phyloP scores from a whole-genome alignment of 1,139 yeast species.

The Wickerhamomyces sp. region DNA sequence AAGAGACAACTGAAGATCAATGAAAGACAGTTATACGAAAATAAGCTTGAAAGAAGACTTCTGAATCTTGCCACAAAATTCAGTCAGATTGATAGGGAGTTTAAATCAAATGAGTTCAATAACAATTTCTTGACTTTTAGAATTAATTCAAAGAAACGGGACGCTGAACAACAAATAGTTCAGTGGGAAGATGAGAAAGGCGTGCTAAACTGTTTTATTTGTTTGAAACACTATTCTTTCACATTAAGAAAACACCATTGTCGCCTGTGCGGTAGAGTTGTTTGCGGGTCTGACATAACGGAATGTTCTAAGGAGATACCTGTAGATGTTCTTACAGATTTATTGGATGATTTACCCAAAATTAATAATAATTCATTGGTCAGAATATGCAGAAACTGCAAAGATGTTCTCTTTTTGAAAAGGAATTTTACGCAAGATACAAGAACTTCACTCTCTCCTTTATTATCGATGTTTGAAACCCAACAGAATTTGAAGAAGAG shows the following conservation, averaged over 20 bases:
- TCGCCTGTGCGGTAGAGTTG: conserved; percentile 75
- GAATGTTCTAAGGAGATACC: conserved; percentile 77
- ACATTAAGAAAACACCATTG: conserved; percentile 81
- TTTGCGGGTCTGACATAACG: conserved; percentile 62
- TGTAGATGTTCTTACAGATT: conserved; percentile 41
- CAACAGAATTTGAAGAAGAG: conserved; percentile 32
- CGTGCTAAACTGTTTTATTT: conserved; percentile 57
- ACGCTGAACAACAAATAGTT: conserved; percentile 49
- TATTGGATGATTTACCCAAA: conserved; percentile 32
- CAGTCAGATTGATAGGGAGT: conserved; percentile 20
- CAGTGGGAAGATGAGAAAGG: conserved; percentile 64
- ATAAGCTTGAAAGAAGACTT: conserved; percentile 62
- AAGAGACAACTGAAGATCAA: conserved; percentile 37
- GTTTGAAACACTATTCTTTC: conserved; percentile 53
- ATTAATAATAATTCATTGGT: conserved; percentile 28
- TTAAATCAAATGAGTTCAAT: conserved; percentile 12
- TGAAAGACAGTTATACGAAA: conserved; percentile 43
- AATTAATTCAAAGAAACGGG: conserved; percentile 25
- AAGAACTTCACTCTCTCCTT: conserved; percentile 18
- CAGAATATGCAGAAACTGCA: conserved; percentile 69
- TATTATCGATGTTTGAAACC: conserved; percentile 28
- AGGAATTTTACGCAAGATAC: conserved; percentile 45
- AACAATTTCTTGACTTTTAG: conserved; percentile 15
- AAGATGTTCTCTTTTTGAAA: conserved; percentile 53
- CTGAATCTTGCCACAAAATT: conserved; percentile 36